Percentiles rank a stretch among this genome's conserved stretches.
These are phyloP conservation scores for Podaxis carcinomalis DNA, from an alignment of 768 basidiomycete genomes.

Conservation along the genomic window DNA sequence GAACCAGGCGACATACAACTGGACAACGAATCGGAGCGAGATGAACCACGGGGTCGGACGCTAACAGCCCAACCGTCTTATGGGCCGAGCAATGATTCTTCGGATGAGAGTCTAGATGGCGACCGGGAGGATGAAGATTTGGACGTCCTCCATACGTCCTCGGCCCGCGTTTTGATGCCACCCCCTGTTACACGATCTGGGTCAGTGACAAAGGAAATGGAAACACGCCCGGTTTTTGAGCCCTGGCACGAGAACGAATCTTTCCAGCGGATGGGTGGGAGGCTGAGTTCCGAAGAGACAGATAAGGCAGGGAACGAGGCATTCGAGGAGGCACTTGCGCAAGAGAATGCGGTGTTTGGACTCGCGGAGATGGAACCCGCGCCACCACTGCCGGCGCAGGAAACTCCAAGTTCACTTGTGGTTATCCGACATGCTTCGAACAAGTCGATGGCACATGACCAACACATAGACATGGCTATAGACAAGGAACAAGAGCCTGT, in stretches of 20 bases:
- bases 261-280: slow-evolving; percentile 26
- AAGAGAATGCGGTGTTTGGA: slow-evolving; percentile 24
- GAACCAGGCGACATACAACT: slow-evolving; percentile 32
- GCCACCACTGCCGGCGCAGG: neutral
- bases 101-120: slow-evolving; percentile 34
- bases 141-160: neutral
- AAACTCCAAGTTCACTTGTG: neutral
- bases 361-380: slow-evolving; percentile 7
- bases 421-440: neutral
- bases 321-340: slow-evolving; percentile 28
- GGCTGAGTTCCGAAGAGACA: slow-evolving; percentile 27
- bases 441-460: neutral
- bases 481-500: neutral
- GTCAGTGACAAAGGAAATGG: neutral
- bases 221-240: neutral
- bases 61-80: neutral
- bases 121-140: slow-evolving; percentile 23
- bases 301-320: slow-evolving; percentile 30
- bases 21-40: slow-evolving; percentile 27
- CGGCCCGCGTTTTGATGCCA: neutral
- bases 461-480: neutral
- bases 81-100: slow-evolving; percentile 17
- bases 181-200: neutral
- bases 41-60: slow-evolving; percentile 15
- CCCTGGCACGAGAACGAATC: slow-evolving; percentile 17